Evolutionary conservation across 2,329 filamentous ascomycete genomes (phyloP).

Genomic region (Fusarium newnesense): DNA sequence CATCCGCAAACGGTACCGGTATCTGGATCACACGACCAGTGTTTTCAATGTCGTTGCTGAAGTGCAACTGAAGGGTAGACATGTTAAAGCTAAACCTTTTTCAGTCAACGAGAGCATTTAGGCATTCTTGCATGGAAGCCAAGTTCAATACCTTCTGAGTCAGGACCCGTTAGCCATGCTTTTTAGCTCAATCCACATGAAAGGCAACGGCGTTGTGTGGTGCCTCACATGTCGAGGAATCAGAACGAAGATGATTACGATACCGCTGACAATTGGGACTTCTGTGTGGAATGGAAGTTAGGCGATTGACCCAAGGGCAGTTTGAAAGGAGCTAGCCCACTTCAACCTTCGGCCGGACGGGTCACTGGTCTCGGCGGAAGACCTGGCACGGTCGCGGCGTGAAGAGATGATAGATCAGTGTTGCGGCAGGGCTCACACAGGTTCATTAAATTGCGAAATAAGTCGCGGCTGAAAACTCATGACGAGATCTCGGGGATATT

Average conservation of each 20-base stretch:
- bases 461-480: conserved; percentile 1
- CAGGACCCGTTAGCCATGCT: conserved; percentile 5
- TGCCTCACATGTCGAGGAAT: conserved; percentile 25
- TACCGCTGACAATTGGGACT: conserved; percentile 34
- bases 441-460: neutral
- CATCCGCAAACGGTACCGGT: neutral
- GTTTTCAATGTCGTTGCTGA: neutral
- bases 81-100: neutral
- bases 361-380: conserved; percentile 2
- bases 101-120: neutral
- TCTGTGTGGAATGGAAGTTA: conserved; percentile 34
- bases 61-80: neutral
- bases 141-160: conserved; percentile 12
- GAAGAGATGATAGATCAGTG: neutral
- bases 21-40: conserved; percentile 14
- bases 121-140: neutral
- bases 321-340: conserved; percentile 25
- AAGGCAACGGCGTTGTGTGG: conserved; percentile 19
- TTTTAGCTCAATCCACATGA: conserved; percentile 20
- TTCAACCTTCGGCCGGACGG: conserved; percentile 4
- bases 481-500: conserved; percentile 1
- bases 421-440: neutral
- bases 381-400: neutral
- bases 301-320: conserved; percentile 35
- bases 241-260: conserved; percentile 31